phyloP scores from a whole-genome alignment of 148 eudicot genomes.

The Chenopodium album region DNA sequence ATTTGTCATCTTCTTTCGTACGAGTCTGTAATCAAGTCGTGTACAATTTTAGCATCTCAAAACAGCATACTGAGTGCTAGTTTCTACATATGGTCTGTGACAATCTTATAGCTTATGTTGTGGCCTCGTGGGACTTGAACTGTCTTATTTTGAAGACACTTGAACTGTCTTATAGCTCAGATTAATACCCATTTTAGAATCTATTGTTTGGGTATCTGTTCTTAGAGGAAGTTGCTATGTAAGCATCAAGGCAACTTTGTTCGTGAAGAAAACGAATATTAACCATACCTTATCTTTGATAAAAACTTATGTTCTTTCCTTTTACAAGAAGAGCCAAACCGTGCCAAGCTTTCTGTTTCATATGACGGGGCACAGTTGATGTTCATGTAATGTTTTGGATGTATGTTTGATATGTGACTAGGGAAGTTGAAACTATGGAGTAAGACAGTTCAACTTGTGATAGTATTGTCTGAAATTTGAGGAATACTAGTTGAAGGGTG shows the following conservation, averaged over 20 bases:
- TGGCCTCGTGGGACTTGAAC: neutral
- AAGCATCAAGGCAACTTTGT: neutral
- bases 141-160: neutral
- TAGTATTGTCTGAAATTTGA: neutral
- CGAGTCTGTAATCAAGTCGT: neutral
- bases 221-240: neutral
- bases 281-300: neutral
- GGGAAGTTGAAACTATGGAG: neutral
- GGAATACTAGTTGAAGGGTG: constrained; percentile 5
- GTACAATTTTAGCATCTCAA: neutral
- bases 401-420: constrained; percentile 1
- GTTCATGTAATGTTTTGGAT: neutral
- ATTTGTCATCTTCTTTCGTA: neutral
- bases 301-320: neutral
- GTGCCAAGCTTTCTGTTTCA: neutral
- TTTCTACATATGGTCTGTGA: neutral
- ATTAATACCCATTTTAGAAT: neutral
- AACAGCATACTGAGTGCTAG: neutral
- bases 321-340: neutral
- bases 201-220: neutral
- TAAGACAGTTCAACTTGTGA: neutral
- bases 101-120: neutral
- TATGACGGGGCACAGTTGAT: neutral
- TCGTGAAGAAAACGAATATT: neutral
- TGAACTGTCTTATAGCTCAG: neutral